phyloP scores from a whole-genome alignment of 148 eudicot genomes.

The Selenicereus undatus region DNA sequence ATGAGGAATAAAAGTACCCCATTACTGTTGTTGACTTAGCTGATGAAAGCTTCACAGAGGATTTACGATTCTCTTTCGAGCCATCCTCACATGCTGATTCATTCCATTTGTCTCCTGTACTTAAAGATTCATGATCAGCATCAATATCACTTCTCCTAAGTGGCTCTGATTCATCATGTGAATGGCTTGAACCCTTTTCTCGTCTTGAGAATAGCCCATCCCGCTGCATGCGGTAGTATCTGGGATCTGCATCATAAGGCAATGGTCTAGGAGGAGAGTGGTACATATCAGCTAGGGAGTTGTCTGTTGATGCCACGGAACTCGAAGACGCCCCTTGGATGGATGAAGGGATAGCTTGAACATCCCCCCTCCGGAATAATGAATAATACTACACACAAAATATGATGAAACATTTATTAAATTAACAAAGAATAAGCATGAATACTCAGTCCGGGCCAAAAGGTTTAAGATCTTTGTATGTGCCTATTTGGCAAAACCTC shows the following conservation, averaged over 20 bases:
- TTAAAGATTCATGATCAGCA: slow-evolving; percentile 53
- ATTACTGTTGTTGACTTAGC: slow-evolving; percentile 44
- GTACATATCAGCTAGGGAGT: slow-evolving; percentile 62
- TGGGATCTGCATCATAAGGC: slow-evolving; percentile 81
- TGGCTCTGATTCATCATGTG: slow-evolving; percentile 69
- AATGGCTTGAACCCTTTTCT: slow-evolving; percentile 78
- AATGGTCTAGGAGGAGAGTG: slow-evolving; percentile 88
- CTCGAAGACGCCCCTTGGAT: slow-evolving; percentile 64
- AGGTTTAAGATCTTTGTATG: neutral
- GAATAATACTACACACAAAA: slow-evolving; percentile 61
- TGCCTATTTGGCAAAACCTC: neutral
- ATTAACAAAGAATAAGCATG: slow-evolving; percentile 11
- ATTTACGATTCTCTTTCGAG: slow-evolving; percentile 51
- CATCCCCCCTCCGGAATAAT: slow-evolving; percentile 74
- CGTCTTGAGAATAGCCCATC: slow-evolving; percentile 76
- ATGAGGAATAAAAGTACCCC: slow-evolving; percentile 64
- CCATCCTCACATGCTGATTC: slow-evolving; percentile 56
- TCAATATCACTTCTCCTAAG: slow-evolving; percentile 64
- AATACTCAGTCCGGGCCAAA: neutral
- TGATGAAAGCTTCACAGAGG: slow-evolving; percentile 53
- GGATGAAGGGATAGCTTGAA: slow-evolving; percentile 56
- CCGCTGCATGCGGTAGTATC: slow-evolving; percentile 56
- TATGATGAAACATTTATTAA: slow-evolving; percentile 11
- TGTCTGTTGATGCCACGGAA: slow-evolving; percentile 52
- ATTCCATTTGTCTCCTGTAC: slow-evolving; percentile 56